phyloP scores from a whole-genome alignment of 2,329 filamentous ascomycete genomes.

The Monilinia fructicola region DNA sequence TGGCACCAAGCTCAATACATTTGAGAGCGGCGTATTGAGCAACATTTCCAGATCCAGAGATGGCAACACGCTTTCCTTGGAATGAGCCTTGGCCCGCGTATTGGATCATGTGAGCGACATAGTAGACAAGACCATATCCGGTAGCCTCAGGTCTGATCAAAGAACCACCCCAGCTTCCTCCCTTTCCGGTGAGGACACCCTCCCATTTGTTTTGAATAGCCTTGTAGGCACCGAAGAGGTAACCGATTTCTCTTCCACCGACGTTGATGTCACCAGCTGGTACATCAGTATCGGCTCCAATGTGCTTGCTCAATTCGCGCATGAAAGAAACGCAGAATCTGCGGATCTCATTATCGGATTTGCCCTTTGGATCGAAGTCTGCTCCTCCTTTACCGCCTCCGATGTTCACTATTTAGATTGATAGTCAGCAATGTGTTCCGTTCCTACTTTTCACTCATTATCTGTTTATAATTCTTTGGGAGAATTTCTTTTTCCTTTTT shows the following conservation, averaged over 20 bases:
- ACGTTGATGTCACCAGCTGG: slow-evolving; percentile 98
- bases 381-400: slow-evolving; percentile 96
- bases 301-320: slow-evolving; percentile 93
- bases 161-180: slow-evolving; percentile 85
- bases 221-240: slow-evolving; percentile 92
- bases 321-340: slow-evolving; percentile 97
- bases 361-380: slow-evolving; percentile 99
- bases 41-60: slow-evolving; percentile 97
- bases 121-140: slow-evolving; percentile 95
- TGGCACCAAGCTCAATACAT: slow-evolving; percentile 91
- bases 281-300: slow-evolving; percentile 92
- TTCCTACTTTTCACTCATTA: background rate
- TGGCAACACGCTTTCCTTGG: slow-evolving; percentile 87
- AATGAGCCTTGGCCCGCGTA: slow-evolving; percentile 85
- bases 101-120: slow-evolving; percentile 92
- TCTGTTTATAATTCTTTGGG: too few relatives aligned
- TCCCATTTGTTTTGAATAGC: slow-evolving; percentile 87
- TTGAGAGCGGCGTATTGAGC: slow-evolving; percentile 97
- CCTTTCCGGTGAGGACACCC: slow-evolving; percentile 95
- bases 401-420: slow-evolving; percentile 67
- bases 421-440: slow-evolving; percentile 19
- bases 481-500: too few relatives aligned
- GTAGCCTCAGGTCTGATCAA: slow-evolving; percentile 96
- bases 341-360: slow-evolving; percentile 95
- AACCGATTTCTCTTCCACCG: slow-evolving; percentile 87